Base-by-base conservation (phyloP, 2,329 filamentous ascomycete genomes). In the Fonsecaea nubica region DNA sequence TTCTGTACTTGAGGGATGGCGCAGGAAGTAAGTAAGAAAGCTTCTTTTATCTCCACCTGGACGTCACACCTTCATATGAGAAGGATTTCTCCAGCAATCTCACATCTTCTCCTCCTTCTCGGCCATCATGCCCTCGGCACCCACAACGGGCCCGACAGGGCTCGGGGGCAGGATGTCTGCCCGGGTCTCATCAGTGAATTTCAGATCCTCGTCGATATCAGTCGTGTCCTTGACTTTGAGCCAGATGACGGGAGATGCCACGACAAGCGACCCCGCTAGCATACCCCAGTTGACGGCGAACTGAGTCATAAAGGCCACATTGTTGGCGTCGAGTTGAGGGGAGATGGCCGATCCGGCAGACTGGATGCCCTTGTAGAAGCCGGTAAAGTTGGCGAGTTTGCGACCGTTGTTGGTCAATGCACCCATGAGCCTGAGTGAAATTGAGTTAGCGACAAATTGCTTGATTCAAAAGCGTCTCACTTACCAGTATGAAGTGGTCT, bases 401-500 rank as follows among this genome's bases (percentile, higher is more conserved):
- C 92, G 91, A 68, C 90, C 87, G 67, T 92, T 94, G 85, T 96
- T 96, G 77, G 91, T 92, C 58, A 96, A 84, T 13, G 92, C 86
- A 61, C 92, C 92, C 89, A 96, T 95, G 81, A 89, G 91, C 88
- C 88, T 89, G 32, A 1, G 32, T 30, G 9, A 13, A 25, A 55
- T 15, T 9, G 10, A 33, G 57, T 59, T 36, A 59, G 42, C 36
- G 57, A 45, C 15, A 21, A 30, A 12, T 50, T 50, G 8, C 3
- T n/a, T 33, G 4, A n/a, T n/a, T 42, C 13, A 18, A 7, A 12
- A 12, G 35, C 25, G 21, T 15, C 3, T 38, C 54, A 53, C 83
- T 73, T 77, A 86, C 93, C 93, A 97, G 84, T 98, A 97, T 58
- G 93, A 89, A 74, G 84, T 89, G 0, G 92, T 94, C 82, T 98